Conservation (phyloP, 1,284 basidiomycete genomes). For the Schizophyllum commune region DNA sequence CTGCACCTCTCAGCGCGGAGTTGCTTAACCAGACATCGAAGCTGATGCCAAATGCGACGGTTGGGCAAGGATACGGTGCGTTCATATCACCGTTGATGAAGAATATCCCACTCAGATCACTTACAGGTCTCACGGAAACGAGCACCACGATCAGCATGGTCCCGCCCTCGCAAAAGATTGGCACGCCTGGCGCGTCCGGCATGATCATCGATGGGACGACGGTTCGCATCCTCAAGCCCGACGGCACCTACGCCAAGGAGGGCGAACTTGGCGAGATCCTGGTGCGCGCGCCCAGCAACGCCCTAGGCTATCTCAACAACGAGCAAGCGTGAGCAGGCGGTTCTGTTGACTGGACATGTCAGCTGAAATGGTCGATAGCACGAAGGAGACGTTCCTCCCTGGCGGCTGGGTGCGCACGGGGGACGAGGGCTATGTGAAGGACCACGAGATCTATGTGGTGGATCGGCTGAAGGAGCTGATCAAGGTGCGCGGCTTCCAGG, state of each 20-base stretch:
- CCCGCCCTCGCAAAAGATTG: slow-evolving; percentile 42
- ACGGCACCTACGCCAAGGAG: slow-evolving; percentile 50
- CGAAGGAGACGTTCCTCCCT: slow-evolving; percentile 42
- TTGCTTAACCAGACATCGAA: slow-evolving; percentile 26
- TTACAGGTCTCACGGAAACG: slow-evolving; percentile 35
- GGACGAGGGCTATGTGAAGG: slow-evolving; percentile 50
- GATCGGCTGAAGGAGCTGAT: slow-evolving; percentile 50
- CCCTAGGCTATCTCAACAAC: slow-evolving; percentile 48
- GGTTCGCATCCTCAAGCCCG: slow-evolving; percentile 50
- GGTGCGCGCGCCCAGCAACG: slow-evolving; percentile 51
- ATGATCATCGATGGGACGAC: slow-evolving; percentile 45
- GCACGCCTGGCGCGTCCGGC: slow-evolving; percentile 50
- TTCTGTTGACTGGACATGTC: neutral
- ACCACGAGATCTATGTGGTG: slow-evolving; percentile 50
- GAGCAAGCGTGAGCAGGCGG: slow-evolving; percentile 39
- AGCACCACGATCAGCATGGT: slow-evolving; percentile 29
- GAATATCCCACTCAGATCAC: no score
- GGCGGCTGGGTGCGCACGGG: slow-evolving; percentile 38
- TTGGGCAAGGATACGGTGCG: slow-evolving; percentile 41
- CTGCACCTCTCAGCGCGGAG: slow-evolving; percentile 38
- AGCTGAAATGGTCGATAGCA: slow-evolving; percentile 23
- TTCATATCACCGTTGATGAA: neutral
- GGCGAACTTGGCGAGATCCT: slow-evolving; percentile 64
- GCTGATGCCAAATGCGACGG: slow-evolving; percentile 33
- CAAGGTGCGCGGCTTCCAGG: slow-evolving; percentile 34